Percentiles rank a stretch among this genome's conserved stretches.
Evolutionary conservation across 1,284 basidiomycete genomes (phyloP).

Genomic region (Amylostereum chailletii): DNA sequence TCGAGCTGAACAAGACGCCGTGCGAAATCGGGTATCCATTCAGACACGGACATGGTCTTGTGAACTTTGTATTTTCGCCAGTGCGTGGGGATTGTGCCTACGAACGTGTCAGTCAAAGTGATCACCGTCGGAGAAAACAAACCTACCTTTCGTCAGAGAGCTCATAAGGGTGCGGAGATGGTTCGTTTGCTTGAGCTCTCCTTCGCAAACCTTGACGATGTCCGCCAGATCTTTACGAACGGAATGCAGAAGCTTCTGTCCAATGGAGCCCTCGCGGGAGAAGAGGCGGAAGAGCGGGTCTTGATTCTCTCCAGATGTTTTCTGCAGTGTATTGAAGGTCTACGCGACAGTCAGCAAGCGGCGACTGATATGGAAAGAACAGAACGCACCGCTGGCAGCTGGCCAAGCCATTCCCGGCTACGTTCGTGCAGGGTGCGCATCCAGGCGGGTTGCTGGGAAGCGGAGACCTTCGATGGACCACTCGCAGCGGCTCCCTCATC

Average conservation of each 20-base stretch:
- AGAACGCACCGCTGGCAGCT: conserved; percentile 61
- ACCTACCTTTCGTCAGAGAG: conserved; percentile 76
- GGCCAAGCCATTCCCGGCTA: conserved; percentile 75
- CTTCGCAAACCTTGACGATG: conserved; percentile 79
- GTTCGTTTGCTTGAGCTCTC: conserved; percentile 89
- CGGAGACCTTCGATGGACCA: conserved; percentile 49
- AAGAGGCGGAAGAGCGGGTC: conserved; percentile 87
- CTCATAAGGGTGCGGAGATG: conserved; percentile 85
- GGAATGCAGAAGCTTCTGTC: conserved; percentile 64
- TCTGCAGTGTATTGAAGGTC: conserved; percentile 56
- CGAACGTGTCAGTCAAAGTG: conserved; percentile 4
- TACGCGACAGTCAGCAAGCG: conserved; percentile 20
- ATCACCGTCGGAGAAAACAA: neutral
- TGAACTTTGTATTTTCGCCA: conserved; percentile 89
- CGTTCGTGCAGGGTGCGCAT: conserved; percentile 79
- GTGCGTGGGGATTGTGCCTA: conserved; percentile 79
- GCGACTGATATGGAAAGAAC: conserved; percentile 1
- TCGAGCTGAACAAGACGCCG: conserved; percentile 77
- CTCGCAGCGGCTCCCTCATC: conserved; percentile 47
- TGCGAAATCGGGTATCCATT: conserved; percentile 80
- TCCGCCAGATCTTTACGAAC: conserved; percentile 77
- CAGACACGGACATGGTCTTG: conserved; percentile 70
- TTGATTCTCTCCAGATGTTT: conserved; percentile 58
- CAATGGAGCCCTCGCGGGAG: conserved; percentile 79
- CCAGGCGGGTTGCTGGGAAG: conserved; percentile 81